Evolutionary conservation across 177 flowering plant species (phyloP).

Genomic region (Tripterygium wilfordii): DNA sequence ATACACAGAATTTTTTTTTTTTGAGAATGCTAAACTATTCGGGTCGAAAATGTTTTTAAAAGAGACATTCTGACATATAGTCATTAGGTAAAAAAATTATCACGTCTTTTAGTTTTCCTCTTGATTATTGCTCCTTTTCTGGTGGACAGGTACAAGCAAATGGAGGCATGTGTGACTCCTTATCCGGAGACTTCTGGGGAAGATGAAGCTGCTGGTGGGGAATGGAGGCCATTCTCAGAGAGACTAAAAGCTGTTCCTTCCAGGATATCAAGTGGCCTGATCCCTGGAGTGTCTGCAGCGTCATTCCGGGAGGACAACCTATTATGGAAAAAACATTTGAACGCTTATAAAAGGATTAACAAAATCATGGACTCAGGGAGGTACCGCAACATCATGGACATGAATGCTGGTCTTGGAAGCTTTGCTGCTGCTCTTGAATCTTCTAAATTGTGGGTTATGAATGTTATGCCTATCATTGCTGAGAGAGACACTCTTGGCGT

Average conservation of each 20-base stretch:
- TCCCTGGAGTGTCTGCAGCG: constrained; percentile 36
- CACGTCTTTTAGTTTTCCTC: too few species aligned
- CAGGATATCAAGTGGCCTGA: constrained; percentile 37
- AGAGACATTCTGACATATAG: too few species aligned
- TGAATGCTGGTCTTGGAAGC: constrained; percentile 51
- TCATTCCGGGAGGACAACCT: constrained; percentile 31
- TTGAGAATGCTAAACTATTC: too few species aligned
- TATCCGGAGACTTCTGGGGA: constrained; percentile 22
- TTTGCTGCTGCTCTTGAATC: constrained; percentile 46
- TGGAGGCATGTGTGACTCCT: constrained; percentile 48
- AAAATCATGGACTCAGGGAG: constrained; percentile 41
- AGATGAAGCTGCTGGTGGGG: constrained; percentile 29
- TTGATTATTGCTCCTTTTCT: too few species aligned
- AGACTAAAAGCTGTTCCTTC: constrained; percentile 42
- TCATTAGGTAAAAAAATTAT: too few species aligned
- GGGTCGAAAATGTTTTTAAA: too few species aligned
- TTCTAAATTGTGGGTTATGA: constrained; percentile 45
- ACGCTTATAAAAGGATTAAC: constrained; percentile 37
- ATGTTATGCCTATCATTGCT: constrained; percentile 45
- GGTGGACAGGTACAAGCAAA: constrained; percentile 38
- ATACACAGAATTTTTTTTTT: neutral
- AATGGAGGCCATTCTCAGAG: constrained; percentile 32
- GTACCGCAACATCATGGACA: constrained; percentile 43
- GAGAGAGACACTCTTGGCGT: constrained; percentile 35
- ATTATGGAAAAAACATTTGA: constrained; percentile 41